Base-by-base conservation (phyloP, 2,329 filamentous ascomycete species). In the Alternaria sp. region DNA sequence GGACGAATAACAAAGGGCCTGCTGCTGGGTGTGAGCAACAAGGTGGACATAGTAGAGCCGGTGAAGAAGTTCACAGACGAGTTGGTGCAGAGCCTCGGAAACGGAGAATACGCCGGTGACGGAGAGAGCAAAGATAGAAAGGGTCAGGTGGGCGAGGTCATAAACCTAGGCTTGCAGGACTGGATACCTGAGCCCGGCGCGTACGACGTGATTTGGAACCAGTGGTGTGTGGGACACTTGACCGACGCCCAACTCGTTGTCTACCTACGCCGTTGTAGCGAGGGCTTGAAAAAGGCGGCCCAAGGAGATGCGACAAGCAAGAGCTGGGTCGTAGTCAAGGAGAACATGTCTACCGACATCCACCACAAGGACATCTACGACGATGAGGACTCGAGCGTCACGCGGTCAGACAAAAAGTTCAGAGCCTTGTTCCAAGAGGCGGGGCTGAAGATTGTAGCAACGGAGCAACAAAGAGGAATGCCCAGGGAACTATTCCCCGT, bases 141-240 rank as follows among this genome's bases (percentile, higher is more conserved):
- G 3, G 85, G 82, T 1, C 85, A 84, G 43, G 76, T 87, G 1
- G 90, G 90, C 2, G 80, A 84, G 22, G 85, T 97, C 18, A 90
- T 87, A 79, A 92, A 91, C 66, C 80, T 90, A 2, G 92, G 92
- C 0, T 81, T 97, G 1, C 90, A 97, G 77, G 84, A 86, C 28
- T 96, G 92, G 92, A 82, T 85, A 0, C 73, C 78, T 7, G 70
- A 74, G 20, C 25, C 55, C 5, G 72, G 70, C 9, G 76, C 80
- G 50, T 97, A 97, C 78, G 90, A 94, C 74, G 78, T 97, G 46
- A 88, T 97, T 62, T 97, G 92, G 92, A 90, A 87, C 54, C 94
- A 97, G 78, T 97, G 94, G 93, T 97, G 93, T 78, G 79, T 94
- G 8, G 91, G 92, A 25, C 90, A 97, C 77, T 81, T 97, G 56